These are phyloP conservation scores for Stylosanthes scabra DNA, from an alignment of 331 rosid species.

Conservation along the genomic window DNA sequence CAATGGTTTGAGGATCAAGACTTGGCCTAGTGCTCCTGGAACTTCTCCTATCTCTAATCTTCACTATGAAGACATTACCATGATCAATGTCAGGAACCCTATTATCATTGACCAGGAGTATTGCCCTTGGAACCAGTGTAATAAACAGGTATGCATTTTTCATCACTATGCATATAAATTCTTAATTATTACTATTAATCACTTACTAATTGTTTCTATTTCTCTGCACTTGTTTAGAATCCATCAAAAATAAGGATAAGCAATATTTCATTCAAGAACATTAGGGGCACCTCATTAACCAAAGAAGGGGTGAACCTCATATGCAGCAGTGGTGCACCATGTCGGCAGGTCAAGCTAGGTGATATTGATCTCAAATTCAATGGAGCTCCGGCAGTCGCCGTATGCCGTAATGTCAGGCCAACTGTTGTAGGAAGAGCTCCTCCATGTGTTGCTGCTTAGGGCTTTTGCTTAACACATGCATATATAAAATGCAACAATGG, in stretches of 20 bases:
- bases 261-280: conserved; percentile 51
- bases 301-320: conserved; percentile 43
- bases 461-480: neutral
- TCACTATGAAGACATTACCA: conserved; percentile 46
- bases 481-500: too few relatives aligned
- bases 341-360: conserved; percentile 45
- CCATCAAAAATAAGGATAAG: conserved; percentile 63
- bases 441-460: conserved; percentile 18
- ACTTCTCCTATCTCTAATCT: conserved; percentile 23
- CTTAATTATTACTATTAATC: too few relatives aligned
- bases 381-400: conserved; percentile 45
- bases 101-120: conserved; percentile 62
- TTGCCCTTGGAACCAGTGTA: conserved; percentile 55
- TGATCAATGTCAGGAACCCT: conserved; percentile 49
- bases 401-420: conserved; percentile 54
- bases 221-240: conserved; percentile 9
- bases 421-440: conserved; percentile 39
- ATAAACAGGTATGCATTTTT: conserved; percentile 6
- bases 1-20: conserved; percentile 59
- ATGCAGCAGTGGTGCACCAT: conserved; percentile 51
- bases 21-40: conserved; percentile 47
- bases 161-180: neutral
- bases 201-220: neutral
- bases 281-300: conserved; percentile 49
- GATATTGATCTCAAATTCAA: conserved; percentile 46